These are phyloP conservation scores for Acanthamoeba sp. DNA, from an alignment of 208 protist species.

Conservation along the genomic window DNA sequence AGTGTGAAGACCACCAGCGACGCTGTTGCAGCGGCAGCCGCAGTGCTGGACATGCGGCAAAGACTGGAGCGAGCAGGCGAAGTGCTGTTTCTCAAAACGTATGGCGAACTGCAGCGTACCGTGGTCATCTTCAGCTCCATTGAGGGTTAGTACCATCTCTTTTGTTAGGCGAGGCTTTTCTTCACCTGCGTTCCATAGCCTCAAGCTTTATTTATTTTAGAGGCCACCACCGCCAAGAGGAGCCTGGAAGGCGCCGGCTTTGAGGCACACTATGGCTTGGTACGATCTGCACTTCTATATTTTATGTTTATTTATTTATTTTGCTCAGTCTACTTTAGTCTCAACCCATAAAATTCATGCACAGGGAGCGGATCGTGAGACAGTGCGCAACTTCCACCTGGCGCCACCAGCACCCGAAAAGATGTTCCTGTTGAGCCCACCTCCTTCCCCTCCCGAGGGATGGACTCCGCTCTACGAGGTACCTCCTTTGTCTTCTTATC, in stretches of 20 bases:
- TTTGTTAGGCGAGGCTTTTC: too few relatives aligned
- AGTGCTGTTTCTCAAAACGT: constrained; percentile 36
- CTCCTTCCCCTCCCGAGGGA: constrained; percentile 35
- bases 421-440: constrained; percentile 38
- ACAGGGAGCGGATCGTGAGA: constrained; percentile 24
- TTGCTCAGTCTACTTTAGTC: too few relatives aligned
- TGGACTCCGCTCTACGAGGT: constrained; percentile 46
- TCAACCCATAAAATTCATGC: neutral
- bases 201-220: neutral
- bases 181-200: neutral
- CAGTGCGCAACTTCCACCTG: constrained; percentile 25
- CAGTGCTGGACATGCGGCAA: neutral
- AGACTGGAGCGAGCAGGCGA: constrained; percentile 1
- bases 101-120: neutral
- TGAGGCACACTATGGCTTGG: constrained; percentile 27
- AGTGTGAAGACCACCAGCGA: neutral
- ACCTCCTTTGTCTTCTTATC: neutral
- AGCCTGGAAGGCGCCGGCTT: neutral
- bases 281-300: neutral
- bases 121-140: constrained; percentile 28
- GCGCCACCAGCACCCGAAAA: constrained; percentile 9
- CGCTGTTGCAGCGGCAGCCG: neutral
- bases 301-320: neutral
- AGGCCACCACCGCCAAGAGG: constrained; percentile 1
- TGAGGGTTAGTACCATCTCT: neutral